Percentiles rank a stretch among this genome's conserved stretches.
phyloP scores from a whole-genome alignment of 2,329 filamentous ascomycete genomes.

The Hymenoscyphus salicellus region DNA sequence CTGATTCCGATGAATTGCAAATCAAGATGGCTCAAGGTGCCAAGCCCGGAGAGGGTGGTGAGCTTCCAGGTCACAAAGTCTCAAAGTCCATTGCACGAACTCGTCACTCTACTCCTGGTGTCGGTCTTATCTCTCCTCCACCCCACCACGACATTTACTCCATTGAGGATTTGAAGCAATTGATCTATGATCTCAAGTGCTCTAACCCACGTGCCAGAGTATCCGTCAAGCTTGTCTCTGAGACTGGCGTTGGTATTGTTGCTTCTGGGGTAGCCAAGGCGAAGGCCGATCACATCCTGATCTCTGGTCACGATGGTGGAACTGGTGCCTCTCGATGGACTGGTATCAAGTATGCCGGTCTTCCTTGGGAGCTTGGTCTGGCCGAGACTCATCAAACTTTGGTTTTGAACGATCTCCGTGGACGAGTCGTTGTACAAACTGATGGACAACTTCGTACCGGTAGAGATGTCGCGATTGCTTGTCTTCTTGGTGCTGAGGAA shows the following conservation, averaged over 20 bases:
- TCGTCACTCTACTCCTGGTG: constrained; percentile 91
- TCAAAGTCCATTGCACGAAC: constrained; percentile 91
- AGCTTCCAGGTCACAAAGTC: constrained; percentile 95
- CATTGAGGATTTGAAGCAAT: constrained; percentile 94
- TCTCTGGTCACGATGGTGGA: constrained; percentile 94
- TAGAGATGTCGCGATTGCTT: constrained; percentile 90
- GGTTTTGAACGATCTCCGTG: constrained; percentile 91
- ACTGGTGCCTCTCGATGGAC: constrained; percentile 97
- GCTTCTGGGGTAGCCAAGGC: constrained; percentile 97
- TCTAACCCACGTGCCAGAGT: constrained; percentile 88
- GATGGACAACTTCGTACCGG: constrained; percentile 92
- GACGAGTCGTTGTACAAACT: constrained; percentile 92
- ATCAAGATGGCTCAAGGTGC: constrained; percentile 99
- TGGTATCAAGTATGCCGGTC: constrained; percentile 96
- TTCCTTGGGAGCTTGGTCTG: constrained; percentile 94
- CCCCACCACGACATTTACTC: constrained; percentile 99
- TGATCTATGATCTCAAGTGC: constrained; percentile 97
- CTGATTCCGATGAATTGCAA: constrained; percentile 92
- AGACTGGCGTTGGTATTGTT: constrained; percentile 95
- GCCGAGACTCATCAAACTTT: constrained; percentile 96
- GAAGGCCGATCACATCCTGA: constrained; percentile 93
- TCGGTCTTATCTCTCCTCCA: constrained; percentile 91
- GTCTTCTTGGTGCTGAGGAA: constrained; percentile 94
- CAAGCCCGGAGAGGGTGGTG: constrained; percentile 96
- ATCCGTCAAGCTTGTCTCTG: constrained; percentile 95